Evolutionary conservation across 2,329 filamentous ascomycete species (phyloP).

Genomic region (Plenodomus biglobosus): DNA sequence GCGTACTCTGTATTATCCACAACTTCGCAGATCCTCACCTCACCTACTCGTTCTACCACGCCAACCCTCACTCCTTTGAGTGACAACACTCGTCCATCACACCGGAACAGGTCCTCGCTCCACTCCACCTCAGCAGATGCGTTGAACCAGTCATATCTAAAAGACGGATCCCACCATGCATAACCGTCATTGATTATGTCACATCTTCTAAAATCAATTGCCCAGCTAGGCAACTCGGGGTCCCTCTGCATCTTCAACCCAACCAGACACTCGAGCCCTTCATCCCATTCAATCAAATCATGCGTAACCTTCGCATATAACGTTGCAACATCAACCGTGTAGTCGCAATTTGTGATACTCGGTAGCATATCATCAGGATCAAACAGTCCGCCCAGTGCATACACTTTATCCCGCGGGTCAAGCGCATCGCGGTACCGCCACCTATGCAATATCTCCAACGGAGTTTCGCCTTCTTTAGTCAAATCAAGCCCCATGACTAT

Average conservation of each 20-base stretch:
- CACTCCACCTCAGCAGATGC: neutral
- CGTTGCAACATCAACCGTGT: neutral
- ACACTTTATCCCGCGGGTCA: neutral
- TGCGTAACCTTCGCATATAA: neutral
- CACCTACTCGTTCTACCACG: neutral
- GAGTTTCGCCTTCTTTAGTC: neutral
- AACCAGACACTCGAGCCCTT: neutral
- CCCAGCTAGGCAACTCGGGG: neutral
- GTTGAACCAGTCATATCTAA: neutral
- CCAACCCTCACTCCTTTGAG: neutral
- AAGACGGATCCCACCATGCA: neutral
- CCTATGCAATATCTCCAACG: neutral
- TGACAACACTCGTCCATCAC: neutral
- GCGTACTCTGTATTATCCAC: neutral
- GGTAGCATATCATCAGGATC: neutral
- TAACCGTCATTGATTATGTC: neutral
- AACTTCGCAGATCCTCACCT: neutral
- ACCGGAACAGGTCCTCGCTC: neutral
- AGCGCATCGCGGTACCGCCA: neutral
- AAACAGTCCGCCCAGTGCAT: neutral
- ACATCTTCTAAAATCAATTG: neutral
- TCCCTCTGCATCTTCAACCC: neutral
- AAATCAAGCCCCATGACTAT: neutral
- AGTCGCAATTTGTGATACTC: neutral
- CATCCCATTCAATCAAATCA: neutral